A percentile compares a stretch with the other conserved stretches of the same genome.
Conservation (phyloP, 2,329 filamentous ascomycete species). For the Zalaria obscura region DNA sequence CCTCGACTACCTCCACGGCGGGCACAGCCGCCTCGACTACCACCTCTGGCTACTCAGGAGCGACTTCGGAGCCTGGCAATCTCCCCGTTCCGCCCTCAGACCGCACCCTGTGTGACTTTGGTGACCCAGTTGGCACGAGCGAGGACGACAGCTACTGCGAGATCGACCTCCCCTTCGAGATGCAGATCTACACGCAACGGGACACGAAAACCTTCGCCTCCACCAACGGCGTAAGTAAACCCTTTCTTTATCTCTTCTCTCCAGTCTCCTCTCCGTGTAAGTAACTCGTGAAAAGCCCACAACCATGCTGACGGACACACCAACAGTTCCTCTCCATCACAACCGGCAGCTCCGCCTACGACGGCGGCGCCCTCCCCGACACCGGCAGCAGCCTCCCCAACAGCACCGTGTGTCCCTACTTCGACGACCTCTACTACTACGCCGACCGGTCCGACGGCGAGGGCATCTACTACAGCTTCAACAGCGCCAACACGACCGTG, state of each 20-base stretch:
- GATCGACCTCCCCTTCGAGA: constrained; percentile 15
- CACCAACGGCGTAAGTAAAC: constrained; percentile 14
- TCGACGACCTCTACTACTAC: constrained; percentile 18
- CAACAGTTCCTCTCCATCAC: constrained; percentile 12
- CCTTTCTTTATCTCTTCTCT: background rate
- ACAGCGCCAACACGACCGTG: constrained; percentile 9
- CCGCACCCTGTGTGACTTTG: constrained; percentile 15
- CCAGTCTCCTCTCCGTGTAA: background rate
- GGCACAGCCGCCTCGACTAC: background rate
- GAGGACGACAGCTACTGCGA: constrained; percentile 20
- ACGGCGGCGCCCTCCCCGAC: constrained; percentile 11
- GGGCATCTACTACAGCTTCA: constrained; percentile 19
- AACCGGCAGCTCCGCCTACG: constrained; percentile 13
- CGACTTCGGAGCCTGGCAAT: constrained; percentile 1
- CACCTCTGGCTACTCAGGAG: constrained; percentile 3
- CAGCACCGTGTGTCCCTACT: constrained; percentile 15
- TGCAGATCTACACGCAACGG: constrained; percentile 11
- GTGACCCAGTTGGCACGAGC: constrained; percentile 11
- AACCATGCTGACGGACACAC: background rate
- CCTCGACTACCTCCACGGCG: constrained; percentile 4
- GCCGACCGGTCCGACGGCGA: constrained; percentile 7
- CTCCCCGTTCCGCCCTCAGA: constrained; percentile 3
- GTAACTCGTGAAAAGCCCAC: too few species aligned
- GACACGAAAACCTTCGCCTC: constrained; percentile 11
- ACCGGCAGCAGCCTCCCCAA: constrained; percentile 10